Evolutionary conservation across 2,329 filamentous ascomycete genomes (phyloP).

Genomic region (Talaromyces sp.): DNA sequence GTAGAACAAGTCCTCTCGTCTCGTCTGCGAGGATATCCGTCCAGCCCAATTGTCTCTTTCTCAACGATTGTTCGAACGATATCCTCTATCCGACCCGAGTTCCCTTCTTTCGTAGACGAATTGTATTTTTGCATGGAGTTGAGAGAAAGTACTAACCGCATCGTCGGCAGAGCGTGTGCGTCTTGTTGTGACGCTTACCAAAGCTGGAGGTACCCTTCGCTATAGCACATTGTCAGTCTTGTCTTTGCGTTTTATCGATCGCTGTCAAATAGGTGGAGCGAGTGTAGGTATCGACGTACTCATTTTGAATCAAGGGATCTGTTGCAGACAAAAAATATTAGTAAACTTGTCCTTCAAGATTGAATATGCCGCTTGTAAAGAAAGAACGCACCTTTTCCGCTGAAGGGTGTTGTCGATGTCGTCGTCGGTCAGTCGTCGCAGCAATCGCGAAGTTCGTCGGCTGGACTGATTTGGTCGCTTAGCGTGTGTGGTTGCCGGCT

Average conservation of each 20-base stretch:
- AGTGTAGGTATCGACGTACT: slow-evolving; percentile 47
- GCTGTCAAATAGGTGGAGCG: slow-evolving; percentile 19
- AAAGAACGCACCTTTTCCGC: slow-evolving; percentile 34
- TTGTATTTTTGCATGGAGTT: neutral
- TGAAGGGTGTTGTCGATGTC: slow-evolving; percentile 45
- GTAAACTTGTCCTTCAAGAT: slow-evolving; percentile 28
- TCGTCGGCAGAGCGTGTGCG: slow-evolving; percentile 96
- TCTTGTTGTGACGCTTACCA: slow-evolving; percentile 91
- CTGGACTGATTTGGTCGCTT: slow-evolving; percentile 32
- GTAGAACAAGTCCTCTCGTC: slow-evolving; percentile 1
- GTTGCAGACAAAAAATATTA: slow-evolving; percentile 18
- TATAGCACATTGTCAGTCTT: slow-evolving; percentile 50
- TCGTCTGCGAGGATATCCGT: slow-evolving; percentile 9
- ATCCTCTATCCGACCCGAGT: neutral
- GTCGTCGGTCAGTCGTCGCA: slow-evolving; percentile 38
- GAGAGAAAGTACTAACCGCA: slow-evolving; percentile 70
- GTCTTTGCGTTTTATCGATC: slow-evolving; percentile 23
- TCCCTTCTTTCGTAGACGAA: neutral
- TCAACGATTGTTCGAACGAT: neutral
- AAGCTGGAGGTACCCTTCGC: slow-evolving; percentile 72
- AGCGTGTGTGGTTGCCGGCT: slow-evolving; percentile 45
- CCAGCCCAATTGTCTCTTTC: neutral
- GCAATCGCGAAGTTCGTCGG: slow-evolving; percentile 20
- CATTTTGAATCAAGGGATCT: slow-evolving; percentile 57
- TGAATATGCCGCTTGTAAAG: slow-evolving; percentile 8